A percentile compares a stretch with the other conserved stretches of the same genome.
phyloP scores from a whole-genome alignment of 108 stramenopile genomes.

The Nannochloropsis salina region DNA sequence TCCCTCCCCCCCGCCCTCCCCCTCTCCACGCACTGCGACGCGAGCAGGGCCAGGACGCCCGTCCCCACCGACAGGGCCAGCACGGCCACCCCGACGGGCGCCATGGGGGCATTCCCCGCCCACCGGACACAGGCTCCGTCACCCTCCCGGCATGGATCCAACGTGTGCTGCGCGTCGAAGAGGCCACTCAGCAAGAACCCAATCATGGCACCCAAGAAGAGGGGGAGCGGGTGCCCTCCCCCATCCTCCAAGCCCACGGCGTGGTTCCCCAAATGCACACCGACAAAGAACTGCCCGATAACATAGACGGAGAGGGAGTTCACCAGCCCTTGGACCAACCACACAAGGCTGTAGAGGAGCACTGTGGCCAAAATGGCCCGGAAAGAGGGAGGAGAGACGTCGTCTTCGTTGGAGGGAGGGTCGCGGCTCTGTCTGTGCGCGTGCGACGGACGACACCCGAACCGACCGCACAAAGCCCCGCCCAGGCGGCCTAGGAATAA shows the following conservation, averaged over 20 bases:
- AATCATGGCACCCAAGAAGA: neutral
- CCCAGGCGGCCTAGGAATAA: constrained; percentile 20
- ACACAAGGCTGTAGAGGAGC: neutral
- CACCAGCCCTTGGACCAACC: neutral
- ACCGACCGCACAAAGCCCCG: constrained; percentile 26
- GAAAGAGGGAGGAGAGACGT: neutral
- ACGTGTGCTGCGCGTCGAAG: neutral
- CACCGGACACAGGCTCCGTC: neutral
- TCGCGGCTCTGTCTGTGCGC: neutral
- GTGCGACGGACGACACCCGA: neutral
- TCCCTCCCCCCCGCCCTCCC: neutral
- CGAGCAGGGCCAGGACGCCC: neutral
- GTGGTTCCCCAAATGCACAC: neutral
- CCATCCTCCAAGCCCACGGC: neutral
- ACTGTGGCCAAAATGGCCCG: neutral
- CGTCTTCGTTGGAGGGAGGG: neutral
- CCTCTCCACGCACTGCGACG: neutral
- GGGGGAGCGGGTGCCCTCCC: neutral
- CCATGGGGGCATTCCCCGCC: neutral
- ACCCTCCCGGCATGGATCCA: neutral
- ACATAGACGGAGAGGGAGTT: neutral
- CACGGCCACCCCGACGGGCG: neutral
- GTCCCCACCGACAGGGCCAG: neutral
- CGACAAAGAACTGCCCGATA: neutral
- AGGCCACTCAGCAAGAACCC: neutral